Conservation (phyloP, 768 basidiomycete species). For the Suillus decipiens region DNA sequence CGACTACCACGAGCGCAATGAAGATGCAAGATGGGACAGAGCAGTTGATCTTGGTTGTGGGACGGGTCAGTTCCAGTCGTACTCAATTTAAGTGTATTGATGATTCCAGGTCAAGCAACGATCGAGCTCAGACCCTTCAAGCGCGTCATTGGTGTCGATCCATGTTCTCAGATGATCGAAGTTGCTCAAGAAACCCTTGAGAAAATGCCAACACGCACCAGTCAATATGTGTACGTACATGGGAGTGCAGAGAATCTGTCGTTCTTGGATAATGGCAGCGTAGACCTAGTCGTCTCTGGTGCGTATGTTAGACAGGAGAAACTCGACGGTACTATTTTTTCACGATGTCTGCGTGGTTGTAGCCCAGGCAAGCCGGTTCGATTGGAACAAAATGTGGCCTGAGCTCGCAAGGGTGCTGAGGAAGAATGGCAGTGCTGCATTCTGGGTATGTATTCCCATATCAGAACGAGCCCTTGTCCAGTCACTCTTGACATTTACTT, state of each 20-base stretch:
- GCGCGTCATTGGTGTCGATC: constrained; percentile 69
- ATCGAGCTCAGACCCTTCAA: constrained; percentile 55
- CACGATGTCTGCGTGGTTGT: not conserved
- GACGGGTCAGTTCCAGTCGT: constrained; percentile 51
- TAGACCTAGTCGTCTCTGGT: constrained; percentile 74
- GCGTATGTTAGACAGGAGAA: constrained; percentile 18
- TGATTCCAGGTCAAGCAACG: constrained; percentile 70
- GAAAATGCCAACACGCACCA: constrained; percentile 21
- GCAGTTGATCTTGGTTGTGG: constrained; percentile 84
- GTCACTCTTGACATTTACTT: not conserved
- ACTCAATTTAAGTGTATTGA: too few relatives aligned
- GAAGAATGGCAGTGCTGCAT: constrained; percentile 65
- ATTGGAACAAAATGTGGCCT: constrained; percentile 71
- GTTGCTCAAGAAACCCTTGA: constrained; percentile 41
- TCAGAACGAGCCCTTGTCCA: not conserved
- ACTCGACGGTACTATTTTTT: not conserved
- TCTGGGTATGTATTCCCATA: constrained; percentile 55
- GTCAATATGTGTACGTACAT: constrained; percentile 37
- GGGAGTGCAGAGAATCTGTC: constrained; percentile 56
- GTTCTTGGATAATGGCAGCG: constrained; percentile 48
- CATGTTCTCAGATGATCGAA: constrained; percentile 69
- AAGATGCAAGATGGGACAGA: constrained; percentile 44
- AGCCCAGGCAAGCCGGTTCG: constrained; percentile 85
- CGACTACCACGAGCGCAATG: constrained; percentile 47
- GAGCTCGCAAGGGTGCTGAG: constrained; percentile 62